Evolutionary conservation across 495 filamentous ascomycete species (phyloP), one percentile per base, ranked within the genome.

Genomic region (Podospora appendiculata): DNA sequence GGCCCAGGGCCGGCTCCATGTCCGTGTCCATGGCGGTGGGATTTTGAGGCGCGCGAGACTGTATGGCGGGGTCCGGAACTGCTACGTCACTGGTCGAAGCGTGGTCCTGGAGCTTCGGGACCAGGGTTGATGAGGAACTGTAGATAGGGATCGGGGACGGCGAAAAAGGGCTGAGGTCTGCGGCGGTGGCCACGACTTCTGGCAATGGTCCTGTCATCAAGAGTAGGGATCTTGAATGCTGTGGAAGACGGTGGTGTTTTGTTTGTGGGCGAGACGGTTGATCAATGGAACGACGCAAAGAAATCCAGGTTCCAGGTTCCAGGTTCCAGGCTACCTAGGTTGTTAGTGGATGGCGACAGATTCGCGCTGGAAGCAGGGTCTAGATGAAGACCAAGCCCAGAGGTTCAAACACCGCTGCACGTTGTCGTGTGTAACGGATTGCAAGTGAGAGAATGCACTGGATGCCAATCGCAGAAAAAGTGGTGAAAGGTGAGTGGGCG

Each of bases 51-150:
- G 25, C 25, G 25, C 2, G 25, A 25, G 25, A 25, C 25, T 25
- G 25, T 14, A 19, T 46, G 42, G 36, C 45, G 50, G 53, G 39
- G 39, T 41, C 44, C 11, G 42, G 14, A n/a, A 43, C 38, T 19
- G 57, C 50, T 32, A 47, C 49, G 53, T 54, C 52, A 35, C 47
- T 40, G 35, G 56, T 43, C 17, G 61, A 57, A 41, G 53, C 70
- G 48, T 70, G 65, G 32, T 65, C 61, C 56, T 71, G 70, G 17
- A 74, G 65, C n/a, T 53, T 51, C 9, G 67, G 66, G n/a, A 68
- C 59, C 39, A 68, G 56, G 34, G 65, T 51, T n/a, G 65, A 58
- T n/a, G 66, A 66, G 16, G 62, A 49, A 39, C 50, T 56, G 45
- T 70, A 62, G 45, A 68, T 41, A 41, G 66, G 52, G 35, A 64